These are phyloP conservation scores for Aspergillus caelatus DNA, from an alignment of 2,329 filamentous ascomycete species.

Conservation along the genomic window DNA sequence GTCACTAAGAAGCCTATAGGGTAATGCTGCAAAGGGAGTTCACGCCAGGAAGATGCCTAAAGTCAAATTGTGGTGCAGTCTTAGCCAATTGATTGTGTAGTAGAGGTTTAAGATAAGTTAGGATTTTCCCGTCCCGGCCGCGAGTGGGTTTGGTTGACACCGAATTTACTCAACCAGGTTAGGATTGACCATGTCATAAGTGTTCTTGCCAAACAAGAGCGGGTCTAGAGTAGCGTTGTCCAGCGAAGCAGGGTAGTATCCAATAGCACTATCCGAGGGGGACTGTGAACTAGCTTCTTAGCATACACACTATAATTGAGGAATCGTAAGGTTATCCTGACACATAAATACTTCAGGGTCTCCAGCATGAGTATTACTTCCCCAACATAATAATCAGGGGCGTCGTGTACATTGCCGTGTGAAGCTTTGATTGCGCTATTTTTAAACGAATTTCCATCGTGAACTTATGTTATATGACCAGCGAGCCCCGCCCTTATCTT, in stretches of 20 bases:
- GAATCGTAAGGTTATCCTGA: background rate
- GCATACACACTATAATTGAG: background rate
- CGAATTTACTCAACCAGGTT: background rate
- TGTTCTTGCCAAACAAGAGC: background rate
- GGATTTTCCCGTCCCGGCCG: background rate
- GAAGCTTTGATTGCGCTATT: background rate
- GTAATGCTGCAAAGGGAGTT: background rate
- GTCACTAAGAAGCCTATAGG: background rate
- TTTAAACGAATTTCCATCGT: background rate
- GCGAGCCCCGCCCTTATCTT: background rate
- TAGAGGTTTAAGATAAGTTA: background rate
- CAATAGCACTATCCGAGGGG: background rate
- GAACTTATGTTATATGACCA: background rate
- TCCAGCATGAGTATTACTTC: background rate
- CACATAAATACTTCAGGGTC: background rate
- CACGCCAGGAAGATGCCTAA: background rate
- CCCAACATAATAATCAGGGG: background rate
- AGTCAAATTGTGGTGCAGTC: too few species aligned
- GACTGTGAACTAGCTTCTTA: background rate
- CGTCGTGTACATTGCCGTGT: background rate
- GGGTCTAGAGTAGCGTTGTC: background rate
- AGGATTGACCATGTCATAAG: background rate
- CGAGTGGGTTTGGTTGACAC: background rate
- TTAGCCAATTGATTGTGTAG: background rate
- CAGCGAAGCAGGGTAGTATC: background rate